Evolutionary conservation across 164 flowering plant genomes (phyloP).

Genomic region (Tetracentron sinense): DNA sequence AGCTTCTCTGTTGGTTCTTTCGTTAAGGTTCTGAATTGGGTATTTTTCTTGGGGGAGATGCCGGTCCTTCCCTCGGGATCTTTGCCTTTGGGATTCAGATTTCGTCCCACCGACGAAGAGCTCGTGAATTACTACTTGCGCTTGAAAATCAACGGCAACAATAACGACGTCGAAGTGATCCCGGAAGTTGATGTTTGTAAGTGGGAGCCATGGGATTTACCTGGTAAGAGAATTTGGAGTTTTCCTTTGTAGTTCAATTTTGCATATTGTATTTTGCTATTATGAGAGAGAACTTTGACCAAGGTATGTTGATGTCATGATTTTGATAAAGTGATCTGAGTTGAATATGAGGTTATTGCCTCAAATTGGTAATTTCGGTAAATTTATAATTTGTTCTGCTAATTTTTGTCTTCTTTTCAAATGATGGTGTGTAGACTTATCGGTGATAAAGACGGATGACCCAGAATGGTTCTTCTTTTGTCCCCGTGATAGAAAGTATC

Average conservation of each 20-base stretch:
- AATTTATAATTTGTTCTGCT: neutral
- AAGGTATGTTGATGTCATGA: too few relatives aligned
- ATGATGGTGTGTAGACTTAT: slow-evolving; percentile 33
- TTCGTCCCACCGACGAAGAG: slow-evolving; percentile 55
- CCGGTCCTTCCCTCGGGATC: slow-evolving; percentile 7
- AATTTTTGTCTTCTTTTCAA: too few relatives aligned
- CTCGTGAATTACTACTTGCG: slow-evolving; percentile 44
- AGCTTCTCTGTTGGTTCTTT: too few relatives aligned
- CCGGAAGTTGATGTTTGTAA: slow-evolving; percentile 65
- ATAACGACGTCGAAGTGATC: slow-evolving; percentile 36
- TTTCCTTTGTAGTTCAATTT: neutral
- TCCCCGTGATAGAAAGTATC: slow-evolving; percentile 66
- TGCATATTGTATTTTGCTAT: neutral
- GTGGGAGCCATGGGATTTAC: slow-evolving; percentile 84
- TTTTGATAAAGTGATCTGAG: too few relatives aligned
- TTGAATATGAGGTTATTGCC: neutral
- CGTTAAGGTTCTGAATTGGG: too few relatives aligned
- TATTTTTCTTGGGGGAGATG: neutral
- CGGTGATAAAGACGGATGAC: slow-evolving; percentile 48
- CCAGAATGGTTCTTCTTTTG: slow-evolving; percentile 72
- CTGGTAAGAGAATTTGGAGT: slow-evolving; percentile 34
- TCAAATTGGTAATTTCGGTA: too few relatives aligned
- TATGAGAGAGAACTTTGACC: too few relatives aligned
- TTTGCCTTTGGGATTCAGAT: slow-evolving; percentile 54
- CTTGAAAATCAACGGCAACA: slow-evolving; percentile 44